Evolutionary conservation across 2,329 filamentous ascomycete genomes (phyloP).

Genomic region (Monosporascus sp.): DNA sequence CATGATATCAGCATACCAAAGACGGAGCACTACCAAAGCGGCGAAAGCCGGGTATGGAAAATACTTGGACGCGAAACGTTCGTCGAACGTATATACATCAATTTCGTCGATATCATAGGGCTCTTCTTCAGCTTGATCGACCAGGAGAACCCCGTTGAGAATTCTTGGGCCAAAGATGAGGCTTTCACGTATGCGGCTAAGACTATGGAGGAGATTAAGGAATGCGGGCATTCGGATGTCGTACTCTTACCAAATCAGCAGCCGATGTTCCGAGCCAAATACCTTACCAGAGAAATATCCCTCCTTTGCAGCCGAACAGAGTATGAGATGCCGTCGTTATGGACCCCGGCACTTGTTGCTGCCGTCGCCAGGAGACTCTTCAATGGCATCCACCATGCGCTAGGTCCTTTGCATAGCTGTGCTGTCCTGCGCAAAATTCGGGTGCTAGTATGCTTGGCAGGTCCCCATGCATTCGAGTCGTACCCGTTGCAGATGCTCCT

Average conservation of each 20-base stretch:
- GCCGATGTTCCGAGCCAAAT: conserved; percentile 76
- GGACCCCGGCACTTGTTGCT: conserved; percentile 70
- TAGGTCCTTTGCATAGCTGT: conserved; percentile 83
- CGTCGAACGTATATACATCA: conserved; percentile 54
- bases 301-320: conserved; percentile 71
- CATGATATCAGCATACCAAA: conserved; percentile 56
- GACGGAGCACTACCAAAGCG: conserved; percentile 42
- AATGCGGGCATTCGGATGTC: conserved; percentile 59
- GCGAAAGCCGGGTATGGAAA: conserved; percentile 63
- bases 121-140: conserved; percentile 72
- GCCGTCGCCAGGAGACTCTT: conserved; percentile 73
- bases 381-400: conserved; percentile 72
- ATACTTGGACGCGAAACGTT: conserved; percentile 64
- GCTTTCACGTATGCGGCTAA: conserved; percentile 56
- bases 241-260: conserved; percentile 74
- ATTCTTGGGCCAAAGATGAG: conserved; percentile 55
- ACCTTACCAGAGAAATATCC: conserved; percentile 68
- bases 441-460: conserved; percentile 74
- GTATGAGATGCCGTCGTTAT: conserved; percentile 60
- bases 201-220: conserved; percentile 64
- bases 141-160: conserved; percentile 70
- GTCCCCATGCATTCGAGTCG: conserved; percentile 62
- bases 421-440: conserved; percentile 82
- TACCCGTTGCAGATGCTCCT: conserved; percentile 91
- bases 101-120: conserved; percentile 73